Base-by-base conservation (phyloP, 495 filamentous ascomycete genomes). In the Xylaria flabelliformis region DNA sequence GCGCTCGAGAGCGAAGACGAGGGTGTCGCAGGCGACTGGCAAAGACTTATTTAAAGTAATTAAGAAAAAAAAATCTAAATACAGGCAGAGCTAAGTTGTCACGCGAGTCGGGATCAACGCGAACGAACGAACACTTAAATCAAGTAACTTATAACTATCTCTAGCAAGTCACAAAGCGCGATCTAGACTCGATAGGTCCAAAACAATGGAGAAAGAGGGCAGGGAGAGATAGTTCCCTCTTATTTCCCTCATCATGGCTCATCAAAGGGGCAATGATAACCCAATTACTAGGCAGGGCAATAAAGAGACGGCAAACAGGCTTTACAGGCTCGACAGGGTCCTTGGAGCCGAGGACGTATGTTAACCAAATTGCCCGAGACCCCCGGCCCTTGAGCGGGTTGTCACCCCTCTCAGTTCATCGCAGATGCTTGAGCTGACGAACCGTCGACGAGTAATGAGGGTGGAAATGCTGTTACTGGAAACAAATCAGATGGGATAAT, bases 181-280 rank as follows among this genome's bases (percentile, higher is more conserved):
- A 56, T 56, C 50, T 42, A 42, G 42, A 9, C 48, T 67, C 50
- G 65, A 67, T n/a, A n/a, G n/a, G 48, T 56, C 34, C 21, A 67
- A 55, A 15, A 10, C 29, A n/a, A 39, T 39, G 64, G 44, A 55
- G 64, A 50, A 29, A 21, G 42, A 55, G 44, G 44, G 48, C 17
- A 53, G 19, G 36, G 32, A 56, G 34, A 56, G 36, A 61, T 21
- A 61, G 29, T n/a, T 41, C 8, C 21, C 46, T 21, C 17, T 17
- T 67, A 32, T 67, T 67, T 55, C 34, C 32, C 50, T 50, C 65
- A 21, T 56, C 32, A 12, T 56, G 6, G 48, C 6, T 64, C 65
- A 36, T 67, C 13, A 17, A 36, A 42, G 39, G 24, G 65, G 65
- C 50, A 67, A 67, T 67, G 65, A 67, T 67, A 67, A 67, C 50